phyloP scores from a whole-genome alignment of 1,139 yeast genomes.

The Lizanozyma gosingica region DNA sequence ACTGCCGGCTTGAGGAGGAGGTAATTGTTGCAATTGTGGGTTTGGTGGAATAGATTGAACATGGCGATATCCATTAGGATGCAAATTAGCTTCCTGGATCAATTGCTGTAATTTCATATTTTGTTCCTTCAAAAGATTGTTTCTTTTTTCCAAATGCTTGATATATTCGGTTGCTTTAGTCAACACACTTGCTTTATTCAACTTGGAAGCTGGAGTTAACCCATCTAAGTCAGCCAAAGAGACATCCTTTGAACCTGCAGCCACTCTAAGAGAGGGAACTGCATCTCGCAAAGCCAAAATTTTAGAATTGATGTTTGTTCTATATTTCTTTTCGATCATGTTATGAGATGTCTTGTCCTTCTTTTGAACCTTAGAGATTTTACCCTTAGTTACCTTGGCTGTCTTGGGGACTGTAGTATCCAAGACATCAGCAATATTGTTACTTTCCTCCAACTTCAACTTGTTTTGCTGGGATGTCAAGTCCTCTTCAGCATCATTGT shows the following conservation, averaged over 20 bases:
- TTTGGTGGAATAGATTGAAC: slow-evolving; percentile 3
- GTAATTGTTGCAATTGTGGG: slow-evolving; percentile 6
- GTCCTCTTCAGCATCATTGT: neutral
- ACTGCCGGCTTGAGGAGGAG: slow-evolving; percentile 4
- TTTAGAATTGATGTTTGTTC: slow-evolving; percentile 70
- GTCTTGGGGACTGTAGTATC: neutral
- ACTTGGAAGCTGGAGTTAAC: slow-evolving; percentile 74
- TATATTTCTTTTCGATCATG: slow-evolving; percentile 69
- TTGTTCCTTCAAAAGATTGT: slow-evolving; percentile 47
- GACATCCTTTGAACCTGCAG: slow-evolving; percentile 21
- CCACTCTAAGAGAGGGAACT: slow-evolving; percentile 55
- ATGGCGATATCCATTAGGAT: slow-evolving; percentile 4
- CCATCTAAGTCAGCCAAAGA: slow-evolving; percentile 62
- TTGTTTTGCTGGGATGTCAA: no score
- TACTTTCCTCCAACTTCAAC: neutral
- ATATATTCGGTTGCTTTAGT: slow-evolving; percentile 89
- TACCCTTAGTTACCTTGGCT: slow-evolving; percentile 7
- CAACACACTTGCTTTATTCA: slow-evolving; percentile 83
- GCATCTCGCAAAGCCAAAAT: slow-evolving; percentile 65
- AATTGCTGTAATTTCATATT: slow-evolving; percentile 39
- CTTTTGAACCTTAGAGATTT: slow-evolving; percentile 25
- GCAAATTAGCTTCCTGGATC: slow-evolving; percentile 21
- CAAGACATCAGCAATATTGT: no score
- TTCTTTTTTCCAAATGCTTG: slow-evolving; percentile 67
- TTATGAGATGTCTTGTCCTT: slow-evolving; percentile 68